Evolutionary conservation across 2,329 filamentous ascomycete species (phyloP).

Genomic region (Ophiostoma triangulosporum): DNA sequence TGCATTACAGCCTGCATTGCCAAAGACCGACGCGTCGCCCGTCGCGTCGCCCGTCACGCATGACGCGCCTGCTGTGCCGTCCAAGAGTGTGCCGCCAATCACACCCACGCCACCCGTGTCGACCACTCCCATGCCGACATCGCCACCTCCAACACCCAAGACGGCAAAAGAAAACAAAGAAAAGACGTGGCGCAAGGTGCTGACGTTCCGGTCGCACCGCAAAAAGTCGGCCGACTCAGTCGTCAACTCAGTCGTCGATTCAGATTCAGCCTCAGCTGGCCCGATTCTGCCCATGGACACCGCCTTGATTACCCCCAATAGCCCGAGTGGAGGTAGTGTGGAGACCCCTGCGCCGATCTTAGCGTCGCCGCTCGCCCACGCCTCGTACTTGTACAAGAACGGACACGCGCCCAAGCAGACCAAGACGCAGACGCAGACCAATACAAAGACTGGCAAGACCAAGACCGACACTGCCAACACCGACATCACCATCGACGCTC

Average conservation of each 20-base stretch:
- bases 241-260: not conserved
- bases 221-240: not conserved
- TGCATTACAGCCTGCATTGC: not conserved
- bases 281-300: not conserved
- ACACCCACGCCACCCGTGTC: not conserved
- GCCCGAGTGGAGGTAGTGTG: too few relatives aligned
- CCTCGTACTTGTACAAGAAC: not conserved
- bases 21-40: too few relatives aligned
- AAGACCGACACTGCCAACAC: not conserved
- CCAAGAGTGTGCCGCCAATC: not conserved
- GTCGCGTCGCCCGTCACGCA: too few relatives aligned
- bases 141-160: too few relatives aligned
- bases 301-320: not conserved
- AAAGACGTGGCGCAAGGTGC: not conserved
- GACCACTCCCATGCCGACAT: too few relatives aligned
- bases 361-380: not conserved
- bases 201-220: not conserved
- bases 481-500: not conserved
- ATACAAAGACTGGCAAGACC: too few relatives aligned
- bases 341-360: conserved; percentile 3
- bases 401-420: not conserved
- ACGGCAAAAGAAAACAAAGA: not conserved
- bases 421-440: too few relatives aligned
- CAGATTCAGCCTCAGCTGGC: not conserved
- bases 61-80: not conserved